phyloP scores from a whole-genome alignment of 129 eudicot species.

The Solidago caesia region DNA sequence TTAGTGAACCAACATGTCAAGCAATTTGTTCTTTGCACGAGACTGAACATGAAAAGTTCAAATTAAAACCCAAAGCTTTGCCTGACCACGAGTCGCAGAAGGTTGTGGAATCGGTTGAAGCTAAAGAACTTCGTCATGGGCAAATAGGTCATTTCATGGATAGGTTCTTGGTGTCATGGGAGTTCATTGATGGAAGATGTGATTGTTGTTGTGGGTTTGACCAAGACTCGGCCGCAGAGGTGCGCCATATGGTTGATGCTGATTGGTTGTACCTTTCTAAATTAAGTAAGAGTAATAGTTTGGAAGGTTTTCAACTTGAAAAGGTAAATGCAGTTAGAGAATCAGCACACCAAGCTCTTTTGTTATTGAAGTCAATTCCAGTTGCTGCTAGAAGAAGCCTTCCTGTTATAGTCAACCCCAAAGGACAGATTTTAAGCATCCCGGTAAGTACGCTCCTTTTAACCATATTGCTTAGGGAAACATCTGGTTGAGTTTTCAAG shows the following conservation, averaged over 20 bases:
- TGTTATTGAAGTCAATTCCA: slow-evolving; percentile 61
- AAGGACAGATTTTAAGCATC: slow-evolving; percentile 58
- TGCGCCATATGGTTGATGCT: slow-evolving; percentile 79
- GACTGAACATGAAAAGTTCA: slow-evolving; percentile 52
- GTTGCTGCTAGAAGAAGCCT: slow-evolving; percentile 88
- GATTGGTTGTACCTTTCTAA: slow-evolving; percentile 84
- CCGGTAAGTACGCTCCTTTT: slow-evolving; percentile 38
- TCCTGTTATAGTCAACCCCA: slow-evolving; percentile 60
- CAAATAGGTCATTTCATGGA: slow-evolving; percentile 72
- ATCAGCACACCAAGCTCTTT: slow-evolving; percentile 55
- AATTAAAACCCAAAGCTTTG: slow-evolving; percentile 25
- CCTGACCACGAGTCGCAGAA: slow-evolving; percentile 31
- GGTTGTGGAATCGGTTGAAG: slow-evolving; percentile 19
- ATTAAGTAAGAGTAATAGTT: slow-evolving; percentile 35
- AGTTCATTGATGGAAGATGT: slow-evolving; percentile 18
- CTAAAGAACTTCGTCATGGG: slow-evolving; percentile 47
- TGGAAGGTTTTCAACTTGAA: slow-evolving; percentile 19
- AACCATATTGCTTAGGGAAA: too few species aligned
- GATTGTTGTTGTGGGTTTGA: slow-evolving; percentile 40
- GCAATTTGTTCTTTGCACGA: slow-evolving; percentile 48
- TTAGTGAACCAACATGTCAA: slow-evolving; percentile 52
- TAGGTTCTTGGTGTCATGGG: slow-evolving; percentile 76
- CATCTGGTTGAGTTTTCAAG: too few species aligned
- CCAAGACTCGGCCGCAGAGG: slow-evolving; percentile 40
- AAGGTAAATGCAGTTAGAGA: background rate